Base-by-base conservation (phyloP, 106 monocot species). In the Posidonia australis region DNA sequence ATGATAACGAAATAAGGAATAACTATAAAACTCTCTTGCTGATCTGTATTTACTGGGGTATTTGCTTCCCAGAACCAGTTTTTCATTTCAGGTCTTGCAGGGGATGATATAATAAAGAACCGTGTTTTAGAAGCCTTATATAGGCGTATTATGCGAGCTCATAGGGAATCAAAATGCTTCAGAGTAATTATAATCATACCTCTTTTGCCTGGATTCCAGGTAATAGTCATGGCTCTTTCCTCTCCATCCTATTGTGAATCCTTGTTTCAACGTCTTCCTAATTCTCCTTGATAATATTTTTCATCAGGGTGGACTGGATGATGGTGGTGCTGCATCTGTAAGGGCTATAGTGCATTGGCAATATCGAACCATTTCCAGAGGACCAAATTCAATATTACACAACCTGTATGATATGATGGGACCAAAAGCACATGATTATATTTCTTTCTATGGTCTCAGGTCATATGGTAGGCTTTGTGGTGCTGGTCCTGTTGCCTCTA, bases 261-360 rank as follows among this genome's bases (percentile, higher is more conserved):
- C 27, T 29, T 58, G 27, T 29, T 58, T 58, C 16, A 29, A 58
- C n/a, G 26, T 16, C 10, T 58, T 16, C 6, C 5, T 9, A 26
- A 14, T 58, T 58, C 58, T 58, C 28, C 58, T 45, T n/a, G 11
- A 32, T 30, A 61, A 41, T 61, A 18, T 24, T 42, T 46, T 54
- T 42, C 22, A 22, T 46, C 49, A 98, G 91, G 98, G 98, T n/a
- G 91, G 98, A 21, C 70, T 99, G 56, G 98, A 98, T 88, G 98
- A 98, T 72, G 77, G 77, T 79, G 98, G 98, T 71, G 98, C 98
- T 66, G 98, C 98, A 78, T 99, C 98, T 57, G 91, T 99, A 24
- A 99, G 98, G 62, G 98, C 98, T 69, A 73, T 99, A 69, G 74
- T 99, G 70, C 98, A 99, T 64, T 99, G 98, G 91, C 91, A 99